phyloP scores from a whole-genome alignment of 1,284 basidiomycete genomes.

The Sphagnurus paluster region DNA sequence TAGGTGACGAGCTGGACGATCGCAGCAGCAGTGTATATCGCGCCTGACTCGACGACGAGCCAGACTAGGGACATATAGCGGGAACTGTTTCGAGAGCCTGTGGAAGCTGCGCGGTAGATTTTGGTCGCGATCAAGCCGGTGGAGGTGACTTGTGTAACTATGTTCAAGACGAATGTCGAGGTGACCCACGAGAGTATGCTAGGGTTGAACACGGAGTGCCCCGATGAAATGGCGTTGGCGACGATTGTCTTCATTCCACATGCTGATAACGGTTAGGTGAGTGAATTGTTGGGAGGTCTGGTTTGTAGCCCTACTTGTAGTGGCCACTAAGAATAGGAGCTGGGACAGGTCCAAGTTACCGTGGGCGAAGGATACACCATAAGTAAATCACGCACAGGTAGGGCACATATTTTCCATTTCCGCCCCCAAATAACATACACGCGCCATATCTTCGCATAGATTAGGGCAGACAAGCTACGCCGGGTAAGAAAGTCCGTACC shows the following conservation, averaged over 20 bases:
- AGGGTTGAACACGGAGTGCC: constrained; percentile 22
- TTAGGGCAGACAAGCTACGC: neutral
- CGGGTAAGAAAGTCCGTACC: constrained; percentile 9
- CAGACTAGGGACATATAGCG: constrained; percentile 23
- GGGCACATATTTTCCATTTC: constrained; percentile 18
- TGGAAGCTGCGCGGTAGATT: constrained; percentile 22
- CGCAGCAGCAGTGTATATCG: constrained; percentile 24
- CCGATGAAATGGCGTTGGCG: constrained; percentile 19
- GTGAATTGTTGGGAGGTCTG: neutral
- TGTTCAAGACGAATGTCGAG: constrained; percentile 26
- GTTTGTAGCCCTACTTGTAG: constrained; percentile 15
- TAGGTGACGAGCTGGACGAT: constrained; percentile 25
- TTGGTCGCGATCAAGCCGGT: constrained; percentile 22
- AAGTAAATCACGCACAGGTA: constrained; percentile 19
- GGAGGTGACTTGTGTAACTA: constrained; percentile 26
- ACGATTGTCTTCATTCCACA: constrained; percentile 26
- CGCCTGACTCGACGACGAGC: constrained; percentile 25
- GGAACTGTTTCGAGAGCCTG: constrained; percentile 11
- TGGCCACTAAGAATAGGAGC: constrained; percentile 22
- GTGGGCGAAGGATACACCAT: too few relatives aligned
- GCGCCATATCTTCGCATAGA: constrained; percentile 23
- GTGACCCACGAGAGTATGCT: constrained; percentile 26
- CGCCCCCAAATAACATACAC: constrained; percentile 26
- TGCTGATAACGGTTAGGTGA: constrained; percentile 9
- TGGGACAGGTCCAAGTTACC: too few relatives aligned